Evolutionary conservation across 768 basidiomycete species (phyloP), one percentile per base, ranked within the genome.

Genomic region (Suillus occidentalis): DNA sequence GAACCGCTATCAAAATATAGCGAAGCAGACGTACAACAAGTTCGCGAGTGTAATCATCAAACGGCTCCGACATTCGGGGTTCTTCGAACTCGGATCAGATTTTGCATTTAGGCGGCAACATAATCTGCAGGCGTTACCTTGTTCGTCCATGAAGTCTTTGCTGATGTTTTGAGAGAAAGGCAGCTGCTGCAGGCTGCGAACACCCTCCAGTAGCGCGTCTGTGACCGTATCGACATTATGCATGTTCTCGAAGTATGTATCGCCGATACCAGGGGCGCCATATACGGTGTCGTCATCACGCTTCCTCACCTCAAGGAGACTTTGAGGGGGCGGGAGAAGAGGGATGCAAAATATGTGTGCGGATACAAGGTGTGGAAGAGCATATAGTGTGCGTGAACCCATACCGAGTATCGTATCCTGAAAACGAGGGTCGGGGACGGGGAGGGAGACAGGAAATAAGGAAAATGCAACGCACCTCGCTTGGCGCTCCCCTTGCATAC

Each of bases 301-400:
- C 8, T 14, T 39, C 22, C 37, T 39, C 14, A 37, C 53, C 56
- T 58, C 47, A 61, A 52, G n/a, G 66, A 62, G 3, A n/a, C n/a
- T 60, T n/a, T 70, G 9, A 28, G 39, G 16, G 22, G 25, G 39
- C 6, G 39, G 37, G 16, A 18, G 39, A 6, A 58, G 22, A 67
- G 39, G 22, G 8, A 58, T 58, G 9, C 36, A 22, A 72, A 79
- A 83, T n/a, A 84, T 67, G 20, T 80, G 78, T 13, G 79, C 76
- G 2, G 78, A 78, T 65, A 77, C 77, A 55, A 84, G 69, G 40
- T 68, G 59, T n/a, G 77, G 72, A 70, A 83, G 75, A 12, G 63
- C 67, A 56, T 71, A 70, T 25, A 84, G 78, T 65, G 82, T 81
- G 45, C 78, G 78, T 14, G 82, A 77, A 18, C 82, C 83, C 66